Base-by-base conservation (phyloP, 129 eudicot genomes). In the Glebionis coronaria region DNA sequence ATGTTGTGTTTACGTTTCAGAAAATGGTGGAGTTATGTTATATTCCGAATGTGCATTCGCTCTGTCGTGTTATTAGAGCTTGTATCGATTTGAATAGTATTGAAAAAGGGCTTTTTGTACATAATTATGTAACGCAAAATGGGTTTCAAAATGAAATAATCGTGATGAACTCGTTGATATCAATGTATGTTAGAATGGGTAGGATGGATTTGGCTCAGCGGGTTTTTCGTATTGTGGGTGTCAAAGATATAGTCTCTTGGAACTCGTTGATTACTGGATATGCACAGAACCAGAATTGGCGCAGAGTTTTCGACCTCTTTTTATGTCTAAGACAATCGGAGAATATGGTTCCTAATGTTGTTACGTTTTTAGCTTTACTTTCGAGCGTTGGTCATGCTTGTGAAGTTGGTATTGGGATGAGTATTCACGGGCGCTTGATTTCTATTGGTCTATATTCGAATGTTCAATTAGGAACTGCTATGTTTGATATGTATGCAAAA, bases 401-500 rank as follows among this genome's bases (percentile, higher is more conserved):
- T 8, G 72, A 54, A 46, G 75, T 56, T 45, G 56, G 25, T 69
- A 65, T 54, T 20, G 85, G 85, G 40, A 72, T 53, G 81, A 81
- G 69, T 49, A 38, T 76, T 61, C 85, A 81, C 52, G 76, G 85
- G 20, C 72, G 76, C 28, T 55, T 77, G 18, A 81, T 81, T 31
- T 23, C 65, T 53, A 40, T 28, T 1, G 85, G 81, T 56, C 61
- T 67, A 56, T 53, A 76, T 70, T 63, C 51, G 40, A 75, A 81
- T 59, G 64, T 67, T 35, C 78, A 75, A 21, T 13, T 81, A 56
- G 85, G 82, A 67, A 81, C 85, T 31, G 78, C 81, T 23, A 35
- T 81, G 45, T 46, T 76, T 23, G 74, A 76, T 51, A 81, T 81
- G 85, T 81, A 81, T 62, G 81, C 85, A 8, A 81, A 81, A 63